Percentiles rank a stretch among this genome's conserved stretches.
These are phyloP conservation scores for Hibiscus syriacus DNA, from an alignment of 345 rosid species.

Conservation along the genomic window DNA sequence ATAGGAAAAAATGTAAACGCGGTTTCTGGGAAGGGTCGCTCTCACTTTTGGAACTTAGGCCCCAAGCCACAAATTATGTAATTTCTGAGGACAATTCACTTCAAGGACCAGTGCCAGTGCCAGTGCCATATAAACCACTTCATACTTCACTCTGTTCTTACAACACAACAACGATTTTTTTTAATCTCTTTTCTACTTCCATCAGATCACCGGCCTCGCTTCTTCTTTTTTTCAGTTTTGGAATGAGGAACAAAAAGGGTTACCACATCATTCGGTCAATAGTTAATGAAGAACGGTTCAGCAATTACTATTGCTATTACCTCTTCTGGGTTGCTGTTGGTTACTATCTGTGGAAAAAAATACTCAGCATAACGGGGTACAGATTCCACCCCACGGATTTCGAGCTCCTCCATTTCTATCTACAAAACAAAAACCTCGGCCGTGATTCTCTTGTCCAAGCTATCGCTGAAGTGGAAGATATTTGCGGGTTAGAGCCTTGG, in stretches of 20 bases:
- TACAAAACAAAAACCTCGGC: slow-evolving; percentile 5
- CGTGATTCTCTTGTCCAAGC: slow-evolving; percentile 2
- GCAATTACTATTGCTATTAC: slow-evolving; percentile 5
- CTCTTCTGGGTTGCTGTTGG: slow-evolving; percentile 12
- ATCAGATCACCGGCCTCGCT: too few species aligned
- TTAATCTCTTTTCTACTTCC: too few species aligned
- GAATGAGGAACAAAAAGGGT: slow-evolving; percentile 3
- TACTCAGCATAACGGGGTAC: slow-evolving; percentile 8
- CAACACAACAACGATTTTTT: background rate
- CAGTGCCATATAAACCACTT: background rate
- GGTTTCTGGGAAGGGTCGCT: background rate
- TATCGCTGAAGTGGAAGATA: slow-evolving; percentile 2
- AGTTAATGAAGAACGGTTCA: background rate
- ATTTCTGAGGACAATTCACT: background rate
- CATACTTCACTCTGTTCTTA: background rate
- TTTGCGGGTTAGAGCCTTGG: slow-evolving; percentile 7
- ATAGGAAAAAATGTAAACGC: background rate
- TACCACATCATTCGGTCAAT: background rate
- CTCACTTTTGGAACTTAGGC: background rate
- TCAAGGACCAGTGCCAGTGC: too few species aligned
- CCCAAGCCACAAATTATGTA: background rate
- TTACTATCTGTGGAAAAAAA: slow-evolving; percentile 1
- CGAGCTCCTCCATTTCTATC: slow-evolving; percentile 3
- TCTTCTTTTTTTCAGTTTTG: background rate
- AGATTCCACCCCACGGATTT: slow-evolving; percentile 10